Evolutionary conservation across 129 eudicot genomes (phyloP).

Genomic region (carrot (Daucus carota)): DH1_v3.0 NC_030387.2:14480001-14480500

Average conservation of each 20-base stretch:
- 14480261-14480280: background rate
- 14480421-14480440: background rate
- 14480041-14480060: conserved; percentile 93
- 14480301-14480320: background rate
- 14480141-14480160: conserved; percentile 96
- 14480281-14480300: background rate
- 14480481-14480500: background rate
- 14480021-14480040: conserved; percentile 68
- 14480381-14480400: background rate
- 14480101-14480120: conserved; percentile 91
- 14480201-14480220: background rate
- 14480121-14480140: conserved; percentile 97
- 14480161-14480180: conserved; percentile 41
- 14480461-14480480: background rate
- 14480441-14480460: background rate
- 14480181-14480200: background rate
- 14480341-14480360: background rate
- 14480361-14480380: background rate
- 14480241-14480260: background rate
- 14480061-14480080: conserved; percentile 97
- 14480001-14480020: background rate
- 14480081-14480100: conserved; percentile 96
- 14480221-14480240: background rate
- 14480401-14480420: background rate
- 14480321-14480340: background rate